phyloP scores from a whole-genome alignment of 352 stramenopile genomes.

The Pythium myriotylum region DNA sequence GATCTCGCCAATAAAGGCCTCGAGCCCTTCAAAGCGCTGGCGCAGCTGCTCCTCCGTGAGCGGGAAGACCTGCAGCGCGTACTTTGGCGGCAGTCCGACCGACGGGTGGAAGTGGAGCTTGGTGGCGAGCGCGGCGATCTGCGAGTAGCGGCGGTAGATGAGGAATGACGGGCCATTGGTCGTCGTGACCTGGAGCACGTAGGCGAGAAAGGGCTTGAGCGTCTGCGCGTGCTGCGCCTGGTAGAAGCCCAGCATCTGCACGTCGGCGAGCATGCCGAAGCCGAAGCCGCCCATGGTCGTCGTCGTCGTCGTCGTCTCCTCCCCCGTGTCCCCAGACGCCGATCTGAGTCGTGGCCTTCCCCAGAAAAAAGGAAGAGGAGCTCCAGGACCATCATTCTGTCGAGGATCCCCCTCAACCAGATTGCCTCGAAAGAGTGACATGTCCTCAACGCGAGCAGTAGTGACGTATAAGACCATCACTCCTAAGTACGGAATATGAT shows the following conservation, averaged over 20 bases:
- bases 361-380: too few relatives aligned
- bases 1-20: constrained; percentile 55
- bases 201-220: constrained; percentile 63
- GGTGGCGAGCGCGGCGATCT: constrained; percentile 60
- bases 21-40: constrained; percentile 70
- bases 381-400: too few relatives aligned
- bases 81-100: constrained; percentile 78
- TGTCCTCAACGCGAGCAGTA: too few relatives aligned
- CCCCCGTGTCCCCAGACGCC: too few relatives aligned
- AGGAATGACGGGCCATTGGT: constrained; percentile 48
- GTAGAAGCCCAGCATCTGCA: constrained; percentile 85
- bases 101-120: constrained; percentile 72
- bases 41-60: constrained; percentile 61
- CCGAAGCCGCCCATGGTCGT: constrained; percentile 46
- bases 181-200: constrained; percentile 72
- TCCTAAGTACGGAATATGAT: too few relatives aligned
- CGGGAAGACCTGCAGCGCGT: constrained; percentile 78
- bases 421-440: too few relatives aligned
- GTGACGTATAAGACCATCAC: too few relatives aligned
- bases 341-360: too few relatives aligned
- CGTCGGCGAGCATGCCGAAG: constrained; percentile 65
- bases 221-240: constrained; percentile 55
- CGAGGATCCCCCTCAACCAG: too few relatives aligned
- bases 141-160: constrained; percentile 80
- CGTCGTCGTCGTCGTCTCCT: neutral